A percentile compares a stretch with the other conserved stretches of the same genome.
These are phyloP conservation scores for Fusarium sororula DNA, from an alignment of 2,329 filamentous ascomycete genomes.

Conservation along the genomic window DNA sequence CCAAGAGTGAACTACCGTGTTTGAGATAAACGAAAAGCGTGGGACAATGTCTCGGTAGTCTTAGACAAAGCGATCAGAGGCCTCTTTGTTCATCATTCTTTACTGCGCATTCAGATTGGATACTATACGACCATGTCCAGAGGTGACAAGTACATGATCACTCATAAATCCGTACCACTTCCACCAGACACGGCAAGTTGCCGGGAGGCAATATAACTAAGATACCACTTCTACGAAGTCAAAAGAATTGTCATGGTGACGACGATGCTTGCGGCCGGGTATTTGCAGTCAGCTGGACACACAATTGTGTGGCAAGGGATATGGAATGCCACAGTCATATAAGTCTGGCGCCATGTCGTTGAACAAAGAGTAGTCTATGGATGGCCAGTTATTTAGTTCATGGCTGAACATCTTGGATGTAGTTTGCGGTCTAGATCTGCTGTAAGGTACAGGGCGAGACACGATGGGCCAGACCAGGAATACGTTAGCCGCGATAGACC, in stretches of 20 bases:
- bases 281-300: background rate
- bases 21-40: background rate
- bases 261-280: slow-evolving; percentile 15
- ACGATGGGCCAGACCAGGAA: background rate
- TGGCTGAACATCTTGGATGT: background rate
- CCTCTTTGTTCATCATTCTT: background rate
- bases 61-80: background rate
- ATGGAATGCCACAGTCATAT: slow-evolving; percentile 9
- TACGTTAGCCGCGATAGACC: slow-evolving; percentile 5
- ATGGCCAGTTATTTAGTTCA: background rate
- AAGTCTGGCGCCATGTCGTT: slow-evolving; percentile 6
- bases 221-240: background rate
- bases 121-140: background rate
- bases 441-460: slow-evolving; percentile 2
- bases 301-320: slow-evolving; percentile 8
- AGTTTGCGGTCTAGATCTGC: slow-evolving; percentile 12
- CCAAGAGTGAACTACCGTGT: background rate
- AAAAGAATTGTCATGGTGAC: background rate
- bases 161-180: background rate
- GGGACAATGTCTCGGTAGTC: background rate
- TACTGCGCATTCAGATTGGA: background rate
- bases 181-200: background rate
- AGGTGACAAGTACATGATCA: background rate
- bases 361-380: background rate
- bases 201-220: background rate